phyloP scores from a whole-genome alignment of 2,329 filamentous ascomycete species.

The Aspergillus costaricaensis region DNA sequence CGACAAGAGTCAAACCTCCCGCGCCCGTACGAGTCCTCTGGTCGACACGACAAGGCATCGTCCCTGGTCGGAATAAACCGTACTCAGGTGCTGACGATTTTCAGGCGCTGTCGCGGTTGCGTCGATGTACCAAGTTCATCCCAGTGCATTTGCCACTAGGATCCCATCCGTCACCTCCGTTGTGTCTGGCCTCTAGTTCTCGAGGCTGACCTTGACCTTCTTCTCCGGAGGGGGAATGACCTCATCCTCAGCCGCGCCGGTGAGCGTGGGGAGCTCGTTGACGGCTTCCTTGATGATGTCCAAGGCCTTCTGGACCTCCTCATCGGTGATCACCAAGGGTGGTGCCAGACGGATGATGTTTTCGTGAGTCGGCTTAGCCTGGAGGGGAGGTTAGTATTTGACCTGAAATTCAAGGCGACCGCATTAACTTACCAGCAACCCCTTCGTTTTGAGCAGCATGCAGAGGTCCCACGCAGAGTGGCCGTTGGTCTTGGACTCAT shows the following conservation, averaged over 20 bases:
- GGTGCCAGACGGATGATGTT: constrained; percentile 99
- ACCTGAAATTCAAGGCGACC: background rate
- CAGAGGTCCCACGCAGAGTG: constrained; percentile 95
- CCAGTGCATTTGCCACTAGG: background rate
- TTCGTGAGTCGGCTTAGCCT: constrained; percentile 98
- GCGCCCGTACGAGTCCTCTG: background rate
- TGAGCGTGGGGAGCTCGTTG: constrained; percentile 72
- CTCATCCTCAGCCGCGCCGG: constrained; percentile 57
- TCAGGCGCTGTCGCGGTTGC: background rate
- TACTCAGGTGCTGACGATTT: constrained; percentile 3
- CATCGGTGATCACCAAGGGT: constrained; percentile 88
- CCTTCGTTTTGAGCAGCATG: constrained; percentile 92
- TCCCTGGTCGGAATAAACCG: background rate
- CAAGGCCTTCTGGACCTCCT: constrained; percentile 76
- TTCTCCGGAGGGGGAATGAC: constrained; percentile 63
- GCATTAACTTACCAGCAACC: constrained; percentile 70
- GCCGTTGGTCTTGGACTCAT: constrained; percentile 81
- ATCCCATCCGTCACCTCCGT: background rate
- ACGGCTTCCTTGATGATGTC: constrained; percentile 79
- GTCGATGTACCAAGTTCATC: background rate
- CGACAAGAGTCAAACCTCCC: background rate
- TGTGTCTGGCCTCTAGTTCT: constrained; percentile 48
- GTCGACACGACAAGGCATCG: background rate
- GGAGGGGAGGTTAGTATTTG: constrained; percentile 7
- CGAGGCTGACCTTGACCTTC: constrained; percentile 61